Base-by-base conservation (phyloP, 441 rosid species). In the Gossypium schwendimanii region DNA sequence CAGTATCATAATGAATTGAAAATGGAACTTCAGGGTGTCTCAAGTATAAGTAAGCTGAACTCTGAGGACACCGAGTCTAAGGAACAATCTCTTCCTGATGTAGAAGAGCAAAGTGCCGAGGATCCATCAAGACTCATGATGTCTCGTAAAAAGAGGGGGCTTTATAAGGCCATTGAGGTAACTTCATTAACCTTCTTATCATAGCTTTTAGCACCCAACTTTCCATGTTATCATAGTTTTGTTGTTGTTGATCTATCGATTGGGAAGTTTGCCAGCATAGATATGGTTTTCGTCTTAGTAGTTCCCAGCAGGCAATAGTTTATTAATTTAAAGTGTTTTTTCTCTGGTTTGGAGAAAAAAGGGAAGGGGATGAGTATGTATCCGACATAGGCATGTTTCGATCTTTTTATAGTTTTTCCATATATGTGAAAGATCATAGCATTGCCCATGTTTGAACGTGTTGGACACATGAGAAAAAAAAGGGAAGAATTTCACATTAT, bases 1-100 rank as follows among this genome's bases (percentile, higher is more conserved):
- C 94, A 84, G 78, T 87, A 94, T 88, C 96, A 86, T 69, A 88
- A 89, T 23, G 97, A 92, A 72, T 80, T 94, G 45, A 87, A 86
- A 77, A 77, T 53, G 85, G 98, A 94, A 81, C 73, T 94, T 49
- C 78, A 69, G 59, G 87, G 86, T 41, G 57, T 41, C n/a, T 31
- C 67, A 1, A 80, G 70, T 81, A 75, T 49, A 68, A 77, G 62
- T 57, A 58, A 77, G 65, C 73, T 73, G 71, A 71, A 33, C 65
- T 47, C 78, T 47, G 73, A 77, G 68, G 80, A 73, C 1, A 61
- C 21, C 11, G 82, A 82, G 20, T 60, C 75, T 66, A 75, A 12
- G 39, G 86, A 85, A 68, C 91, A 80, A 71, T 17, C 82, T 64
- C 76, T 11, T 52, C 77, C 77, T 28, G 86, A 78, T 74, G 11